Base-by-base conservation (phyloP, 805 yeast species). In the Ogataea salicorniae region DNA sequence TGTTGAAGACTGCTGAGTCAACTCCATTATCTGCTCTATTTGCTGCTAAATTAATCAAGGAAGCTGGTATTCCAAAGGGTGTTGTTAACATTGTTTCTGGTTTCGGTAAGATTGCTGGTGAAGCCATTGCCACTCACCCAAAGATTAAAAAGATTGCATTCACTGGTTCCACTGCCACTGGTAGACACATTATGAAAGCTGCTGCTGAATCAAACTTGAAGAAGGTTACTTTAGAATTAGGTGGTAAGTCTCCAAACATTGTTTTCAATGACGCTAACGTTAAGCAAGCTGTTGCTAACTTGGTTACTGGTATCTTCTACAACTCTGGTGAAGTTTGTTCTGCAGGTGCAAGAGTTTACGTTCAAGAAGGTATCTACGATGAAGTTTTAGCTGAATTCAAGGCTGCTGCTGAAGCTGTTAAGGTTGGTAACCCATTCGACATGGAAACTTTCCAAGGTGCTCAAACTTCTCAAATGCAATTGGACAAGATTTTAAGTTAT, bases 251-350 rank as follows among this genome's bases (percentile, higher is more conserved):
- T 49, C 87, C 91, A 60, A 82, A 84, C 64, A 76, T 85, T 60
- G 82, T 85, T 38, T 84, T 84, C 62, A 73, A 77, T 56, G 94
- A 85, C 64, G 85, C 84, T 52, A 73, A 83, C 61, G 58, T 83
- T 49, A 74, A 76, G 53, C 71, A 77, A 46, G 65, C 76, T 42
- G 62, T 72, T 42, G 66, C 72, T 47, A 74, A 76, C 62, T 74
- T 84, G 58, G 73, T 80, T 45, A 68, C 75, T 43, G 89, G 89
- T 73, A 85, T 85, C 60, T 83, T 83, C 74, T 79, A 75, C 72
- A 84, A 84, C 70, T 83, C 89, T 53, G 92, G 91, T 69, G 90
- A 85, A 71, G 87, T 85, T 49, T 85, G 92, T 66, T 81, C 86
- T 58, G 87, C 91, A 41, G 91, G 91, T 64, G 84, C 91, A 35